These are phyloP conservation scores for Kodamaea jinghongensis DNA, from an alignment of 805 yeast genomes.

Conservation along the genomic window DNA sequence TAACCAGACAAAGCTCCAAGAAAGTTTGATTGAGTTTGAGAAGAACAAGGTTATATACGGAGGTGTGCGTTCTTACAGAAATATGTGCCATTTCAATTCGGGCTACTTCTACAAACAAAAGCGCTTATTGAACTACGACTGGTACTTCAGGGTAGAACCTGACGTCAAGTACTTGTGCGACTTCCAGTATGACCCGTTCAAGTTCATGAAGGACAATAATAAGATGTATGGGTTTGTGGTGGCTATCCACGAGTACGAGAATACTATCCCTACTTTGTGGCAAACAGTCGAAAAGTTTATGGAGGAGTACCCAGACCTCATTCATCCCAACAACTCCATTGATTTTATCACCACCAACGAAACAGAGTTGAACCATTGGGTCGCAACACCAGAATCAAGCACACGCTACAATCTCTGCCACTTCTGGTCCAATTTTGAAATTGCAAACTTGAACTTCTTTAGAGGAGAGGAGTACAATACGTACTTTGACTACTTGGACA, in stretches of 20 bases:
- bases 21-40: constrained; percentile 20
- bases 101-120: constrained; percentile 56
- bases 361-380: constrained; percentile 23
- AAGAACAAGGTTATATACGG: constrained; percentile 42
- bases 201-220: constrained; percentile 37
- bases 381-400: constrained; percentile 11
- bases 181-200: constrained; percentile 54
- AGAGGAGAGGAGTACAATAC: constrained; percentile 44
- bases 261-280: constrained; percentile 55
- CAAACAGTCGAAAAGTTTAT: constrained; percentile 45
- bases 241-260: constrained; percentile 50
- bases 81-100: constrained; percentile 73
- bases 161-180: constrained; percentile 55
- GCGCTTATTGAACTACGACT: constrained; percentile 45
- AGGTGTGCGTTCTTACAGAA: constrained; percentile 48
- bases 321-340: constrained; percentile 48
- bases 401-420: constrained; percentile 53
- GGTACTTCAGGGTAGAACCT: constrained; percentile 64
- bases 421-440: constrained; percentile 65
- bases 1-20: constrained; percentile 26
- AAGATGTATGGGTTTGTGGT: constrained; percentile 51
- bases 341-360: constrained; percentile 47
- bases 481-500: constrained; percentile 46
- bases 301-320: constrained; percentile 39
- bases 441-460: constrained; percentile 50